These are phyloP conservation scores for Chaetomiaceae sp. DNA, from an alignment of 2,329 filamentous ascomycete species.

Conservation along the genomic window DNA sequence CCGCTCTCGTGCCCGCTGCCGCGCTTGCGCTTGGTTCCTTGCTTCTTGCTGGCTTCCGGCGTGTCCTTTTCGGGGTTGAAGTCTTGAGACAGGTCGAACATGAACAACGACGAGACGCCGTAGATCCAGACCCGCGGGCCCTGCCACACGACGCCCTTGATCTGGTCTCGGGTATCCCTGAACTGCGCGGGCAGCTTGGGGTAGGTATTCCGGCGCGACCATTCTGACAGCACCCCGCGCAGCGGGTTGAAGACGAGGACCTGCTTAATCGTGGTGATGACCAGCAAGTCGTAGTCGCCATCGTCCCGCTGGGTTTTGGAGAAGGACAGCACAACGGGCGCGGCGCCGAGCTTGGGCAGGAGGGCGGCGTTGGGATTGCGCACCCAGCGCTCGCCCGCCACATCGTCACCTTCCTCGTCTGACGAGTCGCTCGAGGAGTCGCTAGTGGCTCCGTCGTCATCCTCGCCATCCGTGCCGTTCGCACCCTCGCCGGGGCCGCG, in stretches of 20 bases:
- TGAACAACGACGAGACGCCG: slow-evolving; percentile 79
- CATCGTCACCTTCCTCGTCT: slow-evolving; percentile 29
- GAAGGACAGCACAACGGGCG: slow-evolving; percentile 67
- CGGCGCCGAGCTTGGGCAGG: slow-evolving; percentile 63
- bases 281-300: slow-evolving; percentile 50
- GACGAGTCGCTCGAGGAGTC: slow-evolving; percentile 23
- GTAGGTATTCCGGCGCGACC: slow-evolving; percentile 81
- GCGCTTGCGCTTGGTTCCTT: slow-evolving; percentile 52
- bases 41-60: slow-evolving; percentile 26
- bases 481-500: slow-evolving; percentile 49
- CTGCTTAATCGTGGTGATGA: slow-evolving; percentile 54
- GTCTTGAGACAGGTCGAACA: slow-evolving; percentile 80
- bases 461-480: slow-evolving; percentile 27
- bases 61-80: slow-evolving; percentile 43
- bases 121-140: slow-evolving; percentile 78
- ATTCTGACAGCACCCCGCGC: slow-evolving; percentile 72
- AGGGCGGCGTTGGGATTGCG: slow-evolving; percentile 65
- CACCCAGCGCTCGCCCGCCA: slow-evolving; percentile 63
- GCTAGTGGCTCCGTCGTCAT: slow-evolving; percentile 34
- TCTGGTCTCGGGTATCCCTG: slow-evolving; percentile 68
- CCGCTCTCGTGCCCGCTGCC: slow-evolving; percentile 44
- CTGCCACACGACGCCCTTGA: slow-evolving; percentile 84
- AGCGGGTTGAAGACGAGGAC: slow-evolving; percentile 75
- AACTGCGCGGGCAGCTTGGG: slow-evolving; percentile 70
- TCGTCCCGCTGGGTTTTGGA: slow-evolving; percentile 41